Evolutionary conservation across 192 early-diverging fungal genomes (phyloP).

Genomic region (Coemansia guatemalensis): DNA sequence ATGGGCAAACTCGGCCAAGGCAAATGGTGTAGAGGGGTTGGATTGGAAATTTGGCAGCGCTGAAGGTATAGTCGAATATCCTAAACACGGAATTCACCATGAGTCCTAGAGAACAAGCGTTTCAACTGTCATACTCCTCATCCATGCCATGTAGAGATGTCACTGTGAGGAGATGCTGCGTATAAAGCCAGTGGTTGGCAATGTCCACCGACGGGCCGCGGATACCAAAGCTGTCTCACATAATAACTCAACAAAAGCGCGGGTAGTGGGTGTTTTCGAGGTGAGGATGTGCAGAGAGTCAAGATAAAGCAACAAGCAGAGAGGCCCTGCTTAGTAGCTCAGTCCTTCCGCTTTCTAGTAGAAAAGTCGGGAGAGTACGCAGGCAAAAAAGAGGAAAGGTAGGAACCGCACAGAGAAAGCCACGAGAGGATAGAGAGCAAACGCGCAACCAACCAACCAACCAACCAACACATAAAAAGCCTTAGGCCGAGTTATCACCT

Average conservation of each 20-base stretch:
- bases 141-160: neutral
- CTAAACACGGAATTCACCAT: neutral
- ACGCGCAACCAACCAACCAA: conserved; percentile 21
- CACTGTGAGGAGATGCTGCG: neutral
- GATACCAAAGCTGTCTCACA: neutral
- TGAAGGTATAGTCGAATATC: neutral
- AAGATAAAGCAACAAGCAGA: neutral
- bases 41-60: neutral
- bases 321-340: neutral
- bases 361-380: neutral
- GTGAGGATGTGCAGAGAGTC: neutral
- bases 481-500: conserved; percentile 76
- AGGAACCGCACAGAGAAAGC: conserved; percentile 13
- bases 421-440: conserved; percentile 37
- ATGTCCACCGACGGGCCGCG: neutral
- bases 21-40: neutral
- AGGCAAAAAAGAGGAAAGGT: neutral
- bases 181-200: neutral
- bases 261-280: conserved; percentile 1
- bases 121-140: neutral
- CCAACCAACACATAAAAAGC: conserved; percentile 26
- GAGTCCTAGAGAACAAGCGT: neutral
- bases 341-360: neutral
- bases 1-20: neutral
- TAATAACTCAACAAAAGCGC: neutral